Percentiles rank a stretch among this genome's conserved stretches.
Evolutionary conservation across 352 stramenopile genomes (phyloP).

Genomic region (Globisporangium cystogenes): DNA sequence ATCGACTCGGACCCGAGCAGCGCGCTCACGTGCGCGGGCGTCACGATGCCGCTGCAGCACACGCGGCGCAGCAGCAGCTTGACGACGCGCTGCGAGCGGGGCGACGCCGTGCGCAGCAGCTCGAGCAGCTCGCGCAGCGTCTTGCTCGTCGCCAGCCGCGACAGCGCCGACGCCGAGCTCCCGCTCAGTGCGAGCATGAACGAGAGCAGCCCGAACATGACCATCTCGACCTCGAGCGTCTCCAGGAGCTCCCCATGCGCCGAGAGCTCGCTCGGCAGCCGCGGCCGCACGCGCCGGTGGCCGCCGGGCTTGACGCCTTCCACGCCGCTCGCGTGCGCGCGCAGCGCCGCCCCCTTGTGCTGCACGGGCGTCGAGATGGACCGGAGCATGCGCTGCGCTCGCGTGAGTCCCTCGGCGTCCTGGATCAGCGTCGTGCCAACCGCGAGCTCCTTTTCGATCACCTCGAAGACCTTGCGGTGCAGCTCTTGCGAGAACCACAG

Average conservation of each 20-base stretch:
- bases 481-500: slow-evolving; percentile 88
- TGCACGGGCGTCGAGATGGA: slow-evolving; percentile 78
- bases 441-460: slow-evolving; percentile 76
- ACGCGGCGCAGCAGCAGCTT: slow-evolving; percentile 73
- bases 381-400: slow-evolving; percentile 76
- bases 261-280: slow-evolving; percentile 24
- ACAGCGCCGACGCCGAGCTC: slow-evolving; percentile 48
- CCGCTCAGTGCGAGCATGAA: slow-evolving; percentile 82
- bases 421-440: slow-evolving; percentile 64
- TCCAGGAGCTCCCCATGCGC: slow-evolving; percentile 46
- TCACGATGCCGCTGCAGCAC: slow-evolving; percentile 64
- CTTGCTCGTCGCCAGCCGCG: slow-evolving; percentile 48
- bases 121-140: slow-evolving; percentile 73
- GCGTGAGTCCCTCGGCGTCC: slow-evolving; percentile 66
- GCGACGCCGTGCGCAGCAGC: slow-evolving; percentile 70
- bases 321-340: slow-evolving; percentile 36
- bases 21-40: slow-evolving; percentile 52
- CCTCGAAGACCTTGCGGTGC: slow-evolving; percentile 82
- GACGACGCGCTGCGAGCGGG: slow-evolving; percentile 74
- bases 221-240: slow-evolving; percentile 71
- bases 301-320: slow-evolving; percentile 6
- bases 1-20: slow-evolving; percentile 79
- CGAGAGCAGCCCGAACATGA: slow-evolving; percentile 61
- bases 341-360: slow-evolving; percentile 33
- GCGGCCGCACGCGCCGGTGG: background rate